Base-by-base conservation (phyloP, 2,329 filamentous ascomycete genomes). In the Xylariaceae sp. region DNA sequence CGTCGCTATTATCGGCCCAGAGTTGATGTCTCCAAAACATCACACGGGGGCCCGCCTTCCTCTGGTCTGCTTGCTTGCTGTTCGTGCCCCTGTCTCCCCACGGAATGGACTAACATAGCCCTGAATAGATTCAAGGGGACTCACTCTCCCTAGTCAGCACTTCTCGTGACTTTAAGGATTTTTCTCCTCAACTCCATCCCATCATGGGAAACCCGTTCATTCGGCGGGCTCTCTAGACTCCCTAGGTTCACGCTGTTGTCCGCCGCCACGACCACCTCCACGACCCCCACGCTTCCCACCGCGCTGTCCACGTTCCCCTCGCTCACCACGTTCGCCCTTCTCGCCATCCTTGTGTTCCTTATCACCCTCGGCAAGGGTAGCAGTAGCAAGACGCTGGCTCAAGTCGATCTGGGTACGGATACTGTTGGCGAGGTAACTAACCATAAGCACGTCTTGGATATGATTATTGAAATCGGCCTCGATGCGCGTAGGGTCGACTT, bases 401-500 rank as follows among this genome's bases (percentile, higher is more conserved):
- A 98, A 83, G 64, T 97, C 93, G 74, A 98, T 96, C 76, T 98
- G 93, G 58, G 92, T 97, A 69, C 92, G 89, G 72, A 97, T 95
- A 56, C 90, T 96, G 79, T 97, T 98, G 67, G 93, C 90, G 55
- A 98, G 80, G 76, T 98, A 98, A 57, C 90, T 95, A 61, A 98
- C 91, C 69, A 97, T 91, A 56, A 98, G 83, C 50, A 98, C 91
- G 68, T 98, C 93, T 75, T 98, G 93, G 70, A 98, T 90, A 75
- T 98, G 93, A 77, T 95, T 95, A 82, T 98, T 98, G 82, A 98
- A 98, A 76, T 97, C 91, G 66, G 86, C 80, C 78, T 98, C 93
- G 64, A 98, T 91, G 67, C 94, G 86, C 51, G 83, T 79, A 29
- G 85, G 76, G 62, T 95, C 88, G 50, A 97, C 93, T 79, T 97